Evolutionary conservation across 129 eudicot genomes (phyloP).

Genomic region (Helianthus tuberosus): DNA sequence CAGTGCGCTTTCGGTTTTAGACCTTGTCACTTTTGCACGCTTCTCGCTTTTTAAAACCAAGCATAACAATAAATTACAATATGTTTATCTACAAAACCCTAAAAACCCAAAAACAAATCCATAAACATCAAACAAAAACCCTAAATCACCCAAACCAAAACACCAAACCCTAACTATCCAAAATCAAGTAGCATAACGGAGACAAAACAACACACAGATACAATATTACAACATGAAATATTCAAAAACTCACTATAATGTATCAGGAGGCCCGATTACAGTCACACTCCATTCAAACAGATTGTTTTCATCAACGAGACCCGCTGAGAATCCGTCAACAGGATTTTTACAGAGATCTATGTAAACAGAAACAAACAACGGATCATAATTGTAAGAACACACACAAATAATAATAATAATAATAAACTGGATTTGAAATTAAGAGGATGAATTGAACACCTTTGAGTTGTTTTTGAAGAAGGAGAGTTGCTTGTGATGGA

Average conservation of each 20-base stretch:
- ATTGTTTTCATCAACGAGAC: conserved; percentile 80
- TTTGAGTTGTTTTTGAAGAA: conserved; percentile 89
- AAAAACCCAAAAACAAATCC: neutral
- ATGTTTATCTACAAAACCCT: neutral
- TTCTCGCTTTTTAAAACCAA: neutral
- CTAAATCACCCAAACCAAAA: conserved; percentile 12
- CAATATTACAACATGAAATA: neutral
- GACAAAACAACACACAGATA: conserved; percentile 3
- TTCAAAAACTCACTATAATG: conserved; percentile 66
- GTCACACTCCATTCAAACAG: conserved; percentile 92
- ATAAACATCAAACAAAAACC: neutral
- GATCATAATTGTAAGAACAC: conserved; percentile 26
- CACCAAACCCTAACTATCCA: conserved; percentile 7
- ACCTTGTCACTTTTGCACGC: too few species aligned
- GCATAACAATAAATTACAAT: neutral
- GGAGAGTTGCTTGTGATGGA: conserved; percentile 85
- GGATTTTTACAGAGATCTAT: conserved; percentile 53
- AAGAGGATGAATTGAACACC: conserved; percentile 39
- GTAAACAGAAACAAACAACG: conserved; percentile 19
- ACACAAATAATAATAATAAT: neutral
- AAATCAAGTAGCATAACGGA: conserved; percentile 1
- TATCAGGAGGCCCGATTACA: conserved; percentile 85
- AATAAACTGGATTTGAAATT: neutral
- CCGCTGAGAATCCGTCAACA: conserved; percentile 80
- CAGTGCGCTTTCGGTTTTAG: too few species aligned